A percentile compares a stretch with the other conserved stretches of the same genome.
These are phyloP conservation scores for Biscogniauxia mediterranea DNA, from an alignment of 2,329 filamentous ascomycete genomes.

Conservation along the genomic window DNA sequence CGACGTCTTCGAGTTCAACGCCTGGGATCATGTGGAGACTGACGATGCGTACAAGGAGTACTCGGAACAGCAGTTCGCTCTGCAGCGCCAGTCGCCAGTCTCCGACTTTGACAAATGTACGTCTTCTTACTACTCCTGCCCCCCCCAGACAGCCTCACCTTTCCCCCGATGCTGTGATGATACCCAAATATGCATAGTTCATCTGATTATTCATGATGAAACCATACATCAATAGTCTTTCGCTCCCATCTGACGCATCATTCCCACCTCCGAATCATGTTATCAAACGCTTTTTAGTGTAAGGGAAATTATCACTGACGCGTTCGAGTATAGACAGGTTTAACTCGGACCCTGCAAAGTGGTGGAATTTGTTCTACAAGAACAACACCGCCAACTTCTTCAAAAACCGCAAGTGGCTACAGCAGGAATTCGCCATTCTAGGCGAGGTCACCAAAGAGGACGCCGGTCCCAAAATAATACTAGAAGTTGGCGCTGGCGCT, in stretches of 20 bases:
- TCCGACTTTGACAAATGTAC: conserved; percentile 88
- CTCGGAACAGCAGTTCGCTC: conserved; percentile 77
- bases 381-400: conserved; percentile 98
- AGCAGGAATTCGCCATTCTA: conserved; percentile 93
- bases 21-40: conserved; percentile 97
- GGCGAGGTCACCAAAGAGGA: conserved; percentile 68
- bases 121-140: conserved; percentile 28
- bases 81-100: conserved; percentile 82
- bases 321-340: conserved; percentile 61
- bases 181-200: conserved; percentile 64
- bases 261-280: neutral
- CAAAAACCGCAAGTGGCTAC: conserved; percentile 96
- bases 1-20: conserved; percentile 95
- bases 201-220: conserved; percentile 67
- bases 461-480: conserved; percentile 66
- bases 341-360: conserved; percentile 86
- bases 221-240: conserved; percentile 61
- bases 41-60: conserved; percentile 86
- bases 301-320: conserved; percentile 38
- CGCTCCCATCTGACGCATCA: conserved; percentile 67
- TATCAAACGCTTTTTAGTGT: neutral
- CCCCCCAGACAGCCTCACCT: conserved; percentile 1
- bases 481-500: conserved; percentile 93
- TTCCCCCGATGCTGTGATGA: conserved; percentile 50
- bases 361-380: conserved; percentile 98